These are phyloP conservation scores for Phylloporus arenicola DNA, from an alignment of 768 basidiomycete genomes.

Conservation along the genomic window DNA sequence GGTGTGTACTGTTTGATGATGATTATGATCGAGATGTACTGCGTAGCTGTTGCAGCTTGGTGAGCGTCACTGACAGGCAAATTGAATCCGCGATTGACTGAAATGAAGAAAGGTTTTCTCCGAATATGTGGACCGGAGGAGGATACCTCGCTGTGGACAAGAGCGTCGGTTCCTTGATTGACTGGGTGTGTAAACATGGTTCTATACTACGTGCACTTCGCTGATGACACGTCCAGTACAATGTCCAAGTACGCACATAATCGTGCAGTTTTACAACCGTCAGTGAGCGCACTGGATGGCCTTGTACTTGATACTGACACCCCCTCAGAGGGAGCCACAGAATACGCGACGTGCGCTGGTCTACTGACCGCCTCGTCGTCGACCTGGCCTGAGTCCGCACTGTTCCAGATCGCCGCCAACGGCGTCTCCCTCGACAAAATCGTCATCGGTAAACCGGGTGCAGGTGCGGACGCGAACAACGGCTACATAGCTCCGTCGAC, in stretches of 20 bases:
- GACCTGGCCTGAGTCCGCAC: conserved; percentile 56
- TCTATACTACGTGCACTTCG: neutral
- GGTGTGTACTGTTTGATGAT: neutral
- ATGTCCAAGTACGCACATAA: conserved; percentile 32
- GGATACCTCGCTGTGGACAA: conserved; percentile 35
- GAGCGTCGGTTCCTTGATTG: conserved; percentile 39
- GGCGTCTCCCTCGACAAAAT: conserved; percentile 46
- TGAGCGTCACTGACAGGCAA: conserved; percentile 1
- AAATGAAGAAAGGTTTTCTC: conserved; percentile 15
- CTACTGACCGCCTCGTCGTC: conserved; percentile 56
- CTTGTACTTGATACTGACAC: neutral
- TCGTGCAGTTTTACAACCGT: conserved; percentile 29
- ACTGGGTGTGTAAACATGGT: conserved; percentile 34
- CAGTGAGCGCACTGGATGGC: neutral
- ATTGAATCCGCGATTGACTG: no score
- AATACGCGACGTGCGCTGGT: conserved; percentile 59
- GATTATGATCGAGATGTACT: neutral
- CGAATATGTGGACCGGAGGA: conserved; percentile 15
- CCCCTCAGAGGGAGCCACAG: conserved; percentile 48
- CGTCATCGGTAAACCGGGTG: conserved; percentile 53
- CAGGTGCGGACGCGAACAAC: conserved; percentile 36
- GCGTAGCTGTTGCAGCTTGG: conserved; percentile 21
- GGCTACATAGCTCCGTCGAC: conserved; percentile 56
- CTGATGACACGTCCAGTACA: conserved; percentile 17
- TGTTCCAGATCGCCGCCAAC: conserved; percentile 47